phyloP scores from a whole-genome alignment of 345 rosid genomes.

The Toxicodendron radicans region DNA sequence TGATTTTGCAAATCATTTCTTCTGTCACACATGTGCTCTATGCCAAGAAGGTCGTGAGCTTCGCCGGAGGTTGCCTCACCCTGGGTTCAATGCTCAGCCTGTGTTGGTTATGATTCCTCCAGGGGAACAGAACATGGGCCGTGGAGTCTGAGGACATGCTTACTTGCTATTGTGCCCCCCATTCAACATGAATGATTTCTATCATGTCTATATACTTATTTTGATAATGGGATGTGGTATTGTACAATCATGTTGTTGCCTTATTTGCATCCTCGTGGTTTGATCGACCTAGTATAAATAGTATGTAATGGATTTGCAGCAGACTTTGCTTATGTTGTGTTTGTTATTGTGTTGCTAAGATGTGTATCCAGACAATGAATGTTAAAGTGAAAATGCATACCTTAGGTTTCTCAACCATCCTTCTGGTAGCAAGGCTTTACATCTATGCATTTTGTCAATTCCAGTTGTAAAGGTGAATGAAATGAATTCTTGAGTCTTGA shows the following conservation, averaged over 20 bases:
- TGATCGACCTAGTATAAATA: constrained; percentile 4
- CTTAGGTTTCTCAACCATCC: background rate
- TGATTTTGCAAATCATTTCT: constrained; percentile 71
- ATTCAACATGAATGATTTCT: background rate
- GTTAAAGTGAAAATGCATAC: background rate
- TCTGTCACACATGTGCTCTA: constrained; percentile 84
- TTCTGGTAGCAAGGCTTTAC: background rate
- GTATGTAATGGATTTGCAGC: background rate
- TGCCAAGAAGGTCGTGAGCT: constrained; percentile 98
- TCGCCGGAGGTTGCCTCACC: constrained; percentile 84
- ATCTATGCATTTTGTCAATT: background rate
- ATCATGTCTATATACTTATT: constrained; percentile 10
- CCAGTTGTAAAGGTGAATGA: background rate
- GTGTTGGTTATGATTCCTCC: constrained; percentile 77
- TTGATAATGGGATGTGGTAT: constrained; percentile 7
- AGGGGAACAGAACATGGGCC: constrained; percentile 72
- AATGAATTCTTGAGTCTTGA: background rate
- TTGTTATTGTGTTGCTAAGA: background rate
- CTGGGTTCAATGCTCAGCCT: constrained; percentile 75
- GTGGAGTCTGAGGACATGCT: constrained; percentile 37
- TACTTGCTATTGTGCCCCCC: background rate
- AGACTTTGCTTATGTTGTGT: constrained; percentile 1
- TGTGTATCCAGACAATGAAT: background rate
- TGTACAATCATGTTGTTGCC: background rate
- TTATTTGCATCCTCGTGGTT: background rate